Evolutionary conservation across 192 early-diverging fungal genomes (phyloP), one percentile per base, ranked within the genome.

Genomic region (Linnemannia elongata): DNA sequence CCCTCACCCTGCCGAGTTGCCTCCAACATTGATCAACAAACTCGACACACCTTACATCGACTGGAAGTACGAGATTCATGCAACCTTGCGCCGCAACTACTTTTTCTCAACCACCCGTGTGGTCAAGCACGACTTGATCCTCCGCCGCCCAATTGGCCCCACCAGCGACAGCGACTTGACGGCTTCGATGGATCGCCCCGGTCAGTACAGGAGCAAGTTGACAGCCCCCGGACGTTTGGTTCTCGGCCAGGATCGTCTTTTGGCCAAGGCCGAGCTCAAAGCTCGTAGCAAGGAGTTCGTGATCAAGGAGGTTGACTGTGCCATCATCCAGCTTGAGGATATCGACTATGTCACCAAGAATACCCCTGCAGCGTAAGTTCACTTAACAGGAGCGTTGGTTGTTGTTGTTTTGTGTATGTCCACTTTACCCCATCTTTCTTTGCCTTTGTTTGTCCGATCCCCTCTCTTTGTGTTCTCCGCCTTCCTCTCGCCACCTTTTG

Each of bases 11-110:
- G 41, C 47, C 4, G 72, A 81, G 1, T 47, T 87, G 17, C 79
- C 85, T 22, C 85, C 85, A 54, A 81, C 85, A 41, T 69, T 87
- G 27, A 87, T 87, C 80, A 87, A 87, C 85, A 87, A 81, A 45
- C 76, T 87, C 70, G 85, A 87, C 74, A 87, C 85, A 17, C 76
- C 74, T 8, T 87, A 49, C 39, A 81, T 87, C 35, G 85, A 87
- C 63, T 87, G 85, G 85, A 87, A 87, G 63, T 87, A 87, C 45
- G 85, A 87, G 79, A 87, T 87, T 66, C 85, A 87, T 74, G 79
- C 85, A 20, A 78, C 85, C 5, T 27, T 87, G 12, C 85, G 79
- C 30, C 79, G 85, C 27, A 45, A 81, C 30, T 87, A 72, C 75
- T 87, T 87, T 57, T 87, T 87, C 38, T 87, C 85, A 30, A 9